Evolutionary conservation across 441 rosid genomes (phyloP).

Genomic region (Bocquillonia castaneifolia): DNA sequence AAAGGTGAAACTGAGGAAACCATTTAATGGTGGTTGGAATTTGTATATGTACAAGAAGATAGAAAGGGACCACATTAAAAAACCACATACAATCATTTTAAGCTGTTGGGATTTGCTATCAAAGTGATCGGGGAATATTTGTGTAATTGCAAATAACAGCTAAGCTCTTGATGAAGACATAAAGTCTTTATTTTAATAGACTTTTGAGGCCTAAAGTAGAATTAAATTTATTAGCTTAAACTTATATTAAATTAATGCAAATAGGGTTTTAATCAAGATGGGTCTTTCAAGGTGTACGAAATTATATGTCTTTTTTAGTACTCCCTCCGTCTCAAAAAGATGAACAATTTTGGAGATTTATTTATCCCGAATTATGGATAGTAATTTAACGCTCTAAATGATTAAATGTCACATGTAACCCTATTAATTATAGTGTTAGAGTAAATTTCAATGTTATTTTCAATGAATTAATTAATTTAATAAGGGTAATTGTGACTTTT

Average conservation of each 20-base stretch:
- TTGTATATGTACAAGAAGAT: slow-evolving; percentile 20
- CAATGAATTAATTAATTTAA: too few relatives aligned
- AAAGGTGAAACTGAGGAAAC: background rate
- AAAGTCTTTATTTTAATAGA: slow-evolving; percentile 19
- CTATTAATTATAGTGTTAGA: too few relatives aligned
- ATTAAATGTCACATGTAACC: too few relatives aligned
- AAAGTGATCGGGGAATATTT: slow-evolving; percentile 28
- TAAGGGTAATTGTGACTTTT: too few relatives aligned
- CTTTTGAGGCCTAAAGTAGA: background rate
- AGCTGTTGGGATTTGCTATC: slow-evolving; percentile 28
- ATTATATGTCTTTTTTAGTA: background rate
- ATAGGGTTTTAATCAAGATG: background rate
- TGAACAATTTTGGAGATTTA: too few relatives aligned
- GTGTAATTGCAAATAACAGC: slow-evolving; percentile 41
- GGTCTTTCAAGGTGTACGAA: background rate
- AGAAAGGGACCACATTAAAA: slow-evolving; percentile 33
- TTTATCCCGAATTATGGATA: too few relatives aligned
- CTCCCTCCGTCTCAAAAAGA: too few relatives aligned
- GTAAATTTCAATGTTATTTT: too few relatives aligned
- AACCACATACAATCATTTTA: slow-evolving; percentile 8
- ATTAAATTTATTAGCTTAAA: background rate
- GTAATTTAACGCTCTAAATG: too few relatives aligned
- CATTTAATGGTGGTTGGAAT: slow-evolving; percentile 27
- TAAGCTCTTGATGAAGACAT: slow-evolving; percentile 34
- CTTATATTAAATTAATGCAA: too few relatives aligned